Percentiles rank a stretch among this genome's conserved stretches.
phyloP scores from a whole-genome alignment of 768 basidiomycete genomes.

The Trametes cinnabarina region DNA sequence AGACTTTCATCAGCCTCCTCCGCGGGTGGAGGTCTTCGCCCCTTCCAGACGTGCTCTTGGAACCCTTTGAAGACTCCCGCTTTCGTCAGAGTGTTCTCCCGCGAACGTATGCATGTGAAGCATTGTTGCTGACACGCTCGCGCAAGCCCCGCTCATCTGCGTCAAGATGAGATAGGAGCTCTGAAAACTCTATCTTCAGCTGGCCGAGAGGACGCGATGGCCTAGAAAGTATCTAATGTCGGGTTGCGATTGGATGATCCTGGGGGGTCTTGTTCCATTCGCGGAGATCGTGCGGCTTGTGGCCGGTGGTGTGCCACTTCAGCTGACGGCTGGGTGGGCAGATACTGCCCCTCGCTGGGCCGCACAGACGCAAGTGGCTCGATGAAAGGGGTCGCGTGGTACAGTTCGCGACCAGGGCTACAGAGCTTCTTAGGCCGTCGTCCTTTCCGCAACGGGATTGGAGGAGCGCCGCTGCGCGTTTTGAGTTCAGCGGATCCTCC shows the following conservation, averaged over 20 bases:
- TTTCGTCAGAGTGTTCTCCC: conserved; percentile 1
- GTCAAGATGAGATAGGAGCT: neutral
- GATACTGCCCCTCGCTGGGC: too few relatives aligned
- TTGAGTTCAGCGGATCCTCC: neutral
- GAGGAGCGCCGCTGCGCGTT: neutral
- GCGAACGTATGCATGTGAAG: neutral
- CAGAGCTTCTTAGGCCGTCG: neutral
- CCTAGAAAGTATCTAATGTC: conserved; percentile 5
- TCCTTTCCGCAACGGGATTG: neutral
- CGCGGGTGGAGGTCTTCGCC: neutral
- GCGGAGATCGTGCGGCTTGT: conserved; percentile 3
- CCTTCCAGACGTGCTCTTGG: neutral
- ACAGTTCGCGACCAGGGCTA: neutral
- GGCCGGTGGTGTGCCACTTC: conserved; percentile 1
- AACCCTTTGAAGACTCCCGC: neutral
- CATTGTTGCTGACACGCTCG: neutral
- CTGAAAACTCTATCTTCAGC: neutral
- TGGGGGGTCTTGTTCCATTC: conserved; percentile 7
- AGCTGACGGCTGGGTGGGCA: neutral
- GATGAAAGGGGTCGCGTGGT: neutral
- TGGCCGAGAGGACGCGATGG: neutral
- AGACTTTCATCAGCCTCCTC: neutral
- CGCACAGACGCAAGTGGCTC: neutral
- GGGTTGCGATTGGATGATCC: neutral
- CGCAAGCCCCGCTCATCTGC: neutral